A percentile compares a stretch with the other conserved stretches of the same genome.
phyloP scores from a whole-genome alignment of 2,329 filamentous ascomycete genomes.

The Trichoderma semiorbis region DNA sequence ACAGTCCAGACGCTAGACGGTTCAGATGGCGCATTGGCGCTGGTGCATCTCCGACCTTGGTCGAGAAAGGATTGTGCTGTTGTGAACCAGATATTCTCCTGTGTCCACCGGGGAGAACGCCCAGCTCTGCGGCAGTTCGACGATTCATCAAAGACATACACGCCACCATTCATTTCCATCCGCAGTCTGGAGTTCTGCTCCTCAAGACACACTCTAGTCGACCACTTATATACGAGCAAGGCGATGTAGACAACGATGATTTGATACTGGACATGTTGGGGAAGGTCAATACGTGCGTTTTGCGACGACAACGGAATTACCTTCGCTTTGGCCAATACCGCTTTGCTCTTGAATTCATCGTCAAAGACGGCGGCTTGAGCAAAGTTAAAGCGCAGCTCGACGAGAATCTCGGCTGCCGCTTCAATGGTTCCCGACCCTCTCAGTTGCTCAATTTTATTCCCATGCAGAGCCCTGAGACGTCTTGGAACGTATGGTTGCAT shows the following conservation, averaged over 20 bases:
- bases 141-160: constrained; percentile 8
- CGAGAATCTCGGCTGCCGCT: not conserved
- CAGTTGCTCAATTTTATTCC: not conserved
- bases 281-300: not conserved
- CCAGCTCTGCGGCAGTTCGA: not conserved
- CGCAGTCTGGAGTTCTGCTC: not conserved
- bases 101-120: not conserved
- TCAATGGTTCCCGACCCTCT: not conserved
- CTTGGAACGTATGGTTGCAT: constrained; percentile 4
- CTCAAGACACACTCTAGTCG: not conserved
- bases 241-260: not conserved
- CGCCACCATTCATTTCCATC: not conserved
- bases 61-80: not conserved
- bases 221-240: constrained; percentile 7
- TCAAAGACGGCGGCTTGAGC: not conserved
- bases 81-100: not conserved
- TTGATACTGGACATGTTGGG: not conserved
- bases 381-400: not conserved
- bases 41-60: not conserved
- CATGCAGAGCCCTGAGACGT: not conserved
- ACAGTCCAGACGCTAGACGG: not conserved
- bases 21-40: constrained; percentile 2
- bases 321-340: not conserved
- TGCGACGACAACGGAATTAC: not conserved
- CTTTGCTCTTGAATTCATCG: not conserved